Evolutionary conservation across 805 yeast genomes (phyloP).

Genomic region (Wickerhamiella siamensis): DNA sequence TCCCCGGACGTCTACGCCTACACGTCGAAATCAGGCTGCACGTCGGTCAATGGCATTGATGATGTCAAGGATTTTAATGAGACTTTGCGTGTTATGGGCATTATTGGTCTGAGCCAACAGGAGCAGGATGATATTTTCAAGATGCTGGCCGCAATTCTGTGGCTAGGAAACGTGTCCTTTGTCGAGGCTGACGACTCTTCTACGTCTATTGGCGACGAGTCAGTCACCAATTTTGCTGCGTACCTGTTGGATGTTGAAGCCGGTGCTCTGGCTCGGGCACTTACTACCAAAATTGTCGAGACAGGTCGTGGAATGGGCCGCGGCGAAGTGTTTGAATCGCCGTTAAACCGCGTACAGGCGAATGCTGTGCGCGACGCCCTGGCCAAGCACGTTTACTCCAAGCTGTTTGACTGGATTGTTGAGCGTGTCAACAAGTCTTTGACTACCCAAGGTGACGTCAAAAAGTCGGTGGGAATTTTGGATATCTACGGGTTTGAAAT

Average conservation of each 20-base stretch:
- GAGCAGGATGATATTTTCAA: constrained; percentile 89
- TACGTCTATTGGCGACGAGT: constrained; percentile 64
- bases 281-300: constrained; percentile 73
- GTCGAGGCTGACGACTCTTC: constrained; percentile 68
- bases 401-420: constrained; percentile 93
- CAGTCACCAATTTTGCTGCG: constrained; percentile 91
- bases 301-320: constrained; percentile 80
- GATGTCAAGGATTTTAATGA: constrained; percentile 68
- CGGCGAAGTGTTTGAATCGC: constrained; percentile 90
- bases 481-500: constrained; percentile 96
- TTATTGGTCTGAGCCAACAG: constrained; percentile 64
- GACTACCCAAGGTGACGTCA: constrained; percentile 33
- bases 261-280: constrained; percentile 45
- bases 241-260: constrained; percentile 74
- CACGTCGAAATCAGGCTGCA: constrained; percentile 77
- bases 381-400: constrained; percentile 86
- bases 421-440: constrained; percentile 75
- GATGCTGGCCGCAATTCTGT: constrained; percentile 66
- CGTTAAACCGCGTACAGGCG: constrained; percentile 83
- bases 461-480: constrained; percentile 67
- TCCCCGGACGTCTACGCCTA: constrained; percentile 85
- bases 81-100: constrained; percentile 72
- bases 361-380: constrained; percentile 83
- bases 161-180: constrained; percentile 90
- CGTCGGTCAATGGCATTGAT: constrained; percentile 73